Percentiles rank a stretch among this genome's conserved stretches.
Evolutionary conservation across 768 basidiomycete genomes (phyloP).

Genomic region (Ramaria rubella): DNA sequence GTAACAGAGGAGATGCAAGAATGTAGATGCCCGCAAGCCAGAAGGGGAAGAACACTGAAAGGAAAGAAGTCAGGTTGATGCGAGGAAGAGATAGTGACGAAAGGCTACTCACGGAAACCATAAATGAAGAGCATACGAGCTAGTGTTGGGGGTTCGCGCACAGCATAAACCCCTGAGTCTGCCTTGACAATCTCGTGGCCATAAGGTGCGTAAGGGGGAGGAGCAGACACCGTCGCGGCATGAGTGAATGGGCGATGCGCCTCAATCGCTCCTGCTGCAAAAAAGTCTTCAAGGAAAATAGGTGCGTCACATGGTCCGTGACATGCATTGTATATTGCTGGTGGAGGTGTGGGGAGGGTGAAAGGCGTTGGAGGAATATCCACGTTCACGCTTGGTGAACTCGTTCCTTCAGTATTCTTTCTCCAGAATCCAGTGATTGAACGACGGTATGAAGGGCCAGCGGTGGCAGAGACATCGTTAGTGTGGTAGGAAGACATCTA

Average conservation of each 20-base stretch:
- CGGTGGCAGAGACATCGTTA: background rate
- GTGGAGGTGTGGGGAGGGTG: background rate
- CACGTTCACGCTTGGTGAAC: background rate
- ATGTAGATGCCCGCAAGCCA: constrained; percentile 56
- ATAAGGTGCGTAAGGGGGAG: constrained; percentile 9
- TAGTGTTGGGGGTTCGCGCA: constrained; percentile 44
- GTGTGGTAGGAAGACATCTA: background rate
- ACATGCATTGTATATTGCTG: background rate
- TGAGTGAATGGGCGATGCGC: background rate
- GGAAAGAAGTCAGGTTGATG: background rate
- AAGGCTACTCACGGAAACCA: constrained; percentile 45
- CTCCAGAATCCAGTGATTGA: background rate
- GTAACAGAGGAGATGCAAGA: constrained; percentile 45
- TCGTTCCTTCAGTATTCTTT: background rate
- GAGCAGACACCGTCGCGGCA: background rate
- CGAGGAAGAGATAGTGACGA: background rate
- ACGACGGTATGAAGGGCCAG: background rate
- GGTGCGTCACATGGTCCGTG: background rate
- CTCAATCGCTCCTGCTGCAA: background rate
- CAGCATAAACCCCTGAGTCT: background rate
- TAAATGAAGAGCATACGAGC: constrained; percentile 58
- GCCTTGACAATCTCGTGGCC: background rate
- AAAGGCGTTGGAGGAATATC: background rate
- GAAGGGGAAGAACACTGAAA: constrained; percentile 53
- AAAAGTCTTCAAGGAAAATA: constrained; percentile 1